Evolutionary conservation across 2,329 filamentous ascomycete genomes (phyloP).

Genomic region (Pleurostoma richardsiae): DNA sequence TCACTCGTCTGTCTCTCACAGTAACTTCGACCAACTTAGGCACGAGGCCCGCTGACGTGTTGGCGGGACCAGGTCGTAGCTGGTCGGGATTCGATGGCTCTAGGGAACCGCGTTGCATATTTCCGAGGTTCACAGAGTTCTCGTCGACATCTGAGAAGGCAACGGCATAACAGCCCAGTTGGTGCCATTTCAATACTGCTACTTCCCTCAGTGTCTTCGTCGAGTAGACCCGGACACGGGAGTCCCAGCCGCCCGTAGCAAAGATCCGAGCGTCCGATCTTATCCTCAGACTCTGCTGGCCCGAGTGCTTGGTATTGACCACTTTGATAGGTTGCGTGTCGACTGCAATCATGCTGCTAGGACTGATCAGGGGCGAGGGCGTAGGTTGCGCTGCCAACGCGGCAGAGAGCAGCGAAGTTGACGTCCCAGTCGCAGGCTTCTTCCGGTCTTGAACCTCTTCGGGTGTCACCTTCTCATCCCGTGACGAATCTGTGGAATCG

Average conservation of each 20-base stretch:
- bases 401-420: slow-evolving; percentile 5
- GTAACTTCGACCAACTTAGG: slow-evolving; percentile 29
- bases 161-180: slow-evolving; percentile 77
- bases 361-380: not conserved
- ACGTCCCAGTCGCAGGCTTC: not conserved
- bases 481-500: not conserved
- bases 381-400: slow-evolving; percentile 3
- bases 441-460: slow-evolving; percentile 8
- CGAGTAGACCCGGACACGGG: slow-evolving; percentile 74
- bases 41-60: slow-evolving; percentile 4
- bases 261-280: slow-evolving; percentile 79
- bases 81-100: not conserved
- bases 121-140: no score
- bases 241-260: slow-evolving; percentile 91
- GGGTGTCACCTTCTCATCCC: not conserved
- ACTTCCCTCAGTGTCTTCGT: slow-evolving; percentile 77
- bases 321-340: slow-evolving; percentile 49
- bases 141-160: slow-evolving; percentile 57
- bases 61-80: not conserved
- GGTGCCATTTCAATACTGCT: slow-evolving; percentile 92
- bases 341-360: not conserved
- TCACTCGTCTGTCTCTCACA: slow-evolving; percentile 59
- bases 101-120: no score
- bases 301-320: slow-evolving; percentile 78
- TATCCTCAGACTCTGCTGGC: slow-evolving; percentile 76